Conservation (phyloP, 345 rosid species). For the Brassica incana region DNA sequence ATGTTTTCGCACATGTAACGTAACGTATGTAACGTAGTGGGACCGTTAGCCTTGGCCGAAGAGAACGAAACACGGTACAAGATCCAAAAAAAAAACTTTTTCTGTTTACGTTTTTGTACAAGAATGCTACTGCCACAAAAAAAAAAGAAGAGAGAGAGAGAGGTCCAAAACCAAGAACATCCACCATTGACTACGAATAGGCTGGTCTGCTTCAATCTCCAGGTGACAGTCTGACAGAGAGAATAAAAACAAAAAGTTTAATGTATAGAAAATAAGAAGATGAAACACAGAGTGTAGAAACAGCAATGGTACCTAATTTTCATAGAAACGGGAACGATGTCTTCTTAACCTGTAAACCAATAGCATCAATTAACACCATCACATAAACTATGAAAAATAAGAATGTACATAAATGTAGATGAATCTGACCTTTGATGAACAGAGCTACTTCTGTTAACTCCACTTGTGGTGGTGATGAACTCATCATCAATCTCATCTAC, state of each 20-base stretch:
- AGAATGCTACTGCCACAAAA: constrained; percentile 18
- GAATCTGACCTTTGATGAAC: constrained; percentile 70
- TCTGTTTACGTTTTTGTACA: constrained; percentile 37
- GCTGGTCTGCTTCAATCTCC: constrained; percentile 13
- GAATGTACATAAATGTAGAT: constrained; percentile 9
- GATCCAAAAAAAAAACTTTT: constrained; percentile 20
- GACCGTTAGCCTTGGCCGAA: too few species aligned
- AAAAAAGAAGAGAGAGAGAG: constrained; percentile 3
- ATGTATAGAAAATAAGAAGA: not conserved
- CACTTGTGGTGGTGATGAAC: constrained; percentile 51
- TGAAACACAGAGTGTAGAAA: not conserved
- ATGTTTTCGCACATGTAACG: too few species aligned
- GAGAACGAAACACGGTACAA: constrained; percentile 1
- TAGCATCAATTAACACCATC: constrained; percentile 2
- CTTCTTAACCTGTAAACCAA: constrained; percentile 63
- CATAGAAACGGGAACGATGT: constrained; percentile 73
- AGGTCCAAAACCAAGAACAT: constrained; percentile 31
- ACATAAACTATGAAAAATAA: not conserved
- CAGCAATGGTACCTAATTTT: constrained; percentile 51
- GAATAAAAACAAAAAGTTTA: too few species aligned
- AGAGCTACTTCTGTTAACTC: constrained; percentile 59
- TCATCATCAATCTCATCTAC: constrained; percentile 87
- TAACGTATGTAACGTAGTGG: too few species aligned
- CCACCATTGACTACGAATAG: constrained; percentile 11
- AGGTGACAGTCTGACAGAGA: constrained; percentile 1